Conservation (phyloP, 2,329 filamentous ascomycete genomes). For the Cladosporium sp. region DNA sequence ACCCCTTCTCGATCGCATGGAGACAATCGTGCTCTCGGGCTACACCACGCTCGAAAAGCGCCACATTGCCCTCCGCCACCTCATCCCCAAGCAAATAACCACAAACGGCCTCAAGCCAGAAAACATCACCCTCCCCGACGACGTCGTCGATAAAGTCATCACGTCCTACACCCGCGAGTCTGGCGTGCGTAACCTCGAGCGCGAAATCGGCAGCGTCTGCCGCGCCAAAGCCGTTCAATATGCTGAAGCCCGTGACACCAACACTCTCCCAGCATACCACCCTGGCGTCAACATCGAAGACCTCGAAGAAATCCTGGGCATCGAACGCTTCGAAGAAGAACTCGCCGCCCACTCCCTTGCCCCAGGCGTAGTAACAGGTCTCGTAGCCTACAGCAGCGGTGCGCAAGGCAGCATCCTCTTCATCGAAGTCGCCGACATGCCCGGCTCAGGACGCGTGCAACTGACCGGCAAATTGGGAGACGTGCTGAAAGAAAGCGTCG, state of each 20-base stretch:
- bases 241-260: conserved; percentile 79
- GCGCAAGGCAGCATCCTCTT: conserved; percentile 95
- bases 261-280: conserved; percentile 62
- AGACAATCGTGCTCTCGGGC: conserved; percentile 86
- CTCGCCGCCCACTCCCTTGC: conserved; percentile 78
- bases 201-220: conserved; percentile 91
- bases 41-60: conserved; percentile 97
- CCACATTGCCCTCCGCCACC: conserved; percentile 85
- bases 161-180: conserved; percentile 95
- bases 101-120: conserved; percentile 77
- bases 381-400: conserved; percentile 89
- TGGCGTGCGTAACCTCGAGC: conserved; percentile 91
- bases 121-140: conserved; percentile 71
- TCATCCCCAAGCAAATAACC: conserved; percentile 93
- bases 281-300: conserved; percentile 71
- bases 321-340: conserved; percentile 92
- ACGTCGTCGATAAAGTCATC: conserved; percentile 91
- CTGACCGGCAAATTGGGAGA: conserved; percentile 95
- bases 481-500: conserved; percentile 93
- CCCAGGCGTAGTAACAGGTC: conserved; percentile 89
- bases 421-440: conserved; percentile 98
- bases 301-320: conserved; percentile 84
- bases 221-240: conserved; percentile 93
- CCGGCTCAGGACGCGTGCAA: conserved; percentile 84
- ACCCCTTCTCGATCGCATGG: conserved; percentile 94